Evolutionary conservation across 2,329 filamentous ascomycete species (phyloP), one percentile per base, ranked within the genome.

Genomic region (Diplodia seriata): DNA sequence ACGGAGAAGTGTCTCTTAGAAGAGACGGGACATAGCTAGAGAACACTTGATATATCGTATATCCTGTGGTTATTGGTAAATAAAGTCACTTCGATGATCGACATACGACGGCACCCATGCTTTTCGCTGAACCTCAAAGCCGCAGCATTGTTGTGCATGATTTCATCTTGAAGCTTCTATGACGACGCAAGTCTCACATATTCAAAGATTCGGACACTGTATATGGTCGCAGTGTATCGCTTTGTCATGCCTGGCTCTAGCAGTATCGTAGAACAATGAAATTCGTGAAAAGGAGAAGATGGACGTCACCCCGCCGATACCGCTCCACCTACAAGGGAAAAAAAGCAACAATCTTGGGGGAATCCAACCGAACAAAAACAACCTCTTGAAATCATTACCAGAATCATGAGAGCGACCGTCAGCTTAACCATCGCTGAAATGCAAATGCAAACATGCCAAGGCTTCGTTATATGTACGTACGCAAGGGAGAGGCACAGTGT

Each of bases 321-420:
- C 43, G 47, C 59, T 51, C 31, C 59, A 23, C 20, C 47, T 20
- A 31, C 3, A 36, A 11, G 23, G 26, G 26, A 26, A 26, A 26
- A 51, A 56, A 63, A 63, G 1, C 11, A 63, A 18, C 59, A 63
- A 63, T 51, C 47, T 63, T 11, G 47, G 59, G 59, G 59, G 59
- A 63, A 53, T 63, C 59, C 59, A 63, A 63, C 50, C 59, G 36
- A 62, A 62, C 29, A 51, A 47, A 31, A 47, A 49, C 31, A 47
- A 47, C 5, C 43, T 14, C 33, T n/a, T n/a, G 20, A 61, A 38
- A 38, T 15, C 43, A 38, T 51, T 20, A 14, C 47, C 47, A 63
- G 26, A 63, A 40, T 63, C 23, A 63, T 63, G 29, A 51, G 53
- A 63, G 47, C 59, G 59, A 63, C 59, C 59, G 47, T 63, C 47